Base-by-base conservation (phyloP, 306 rosid species). In the Prunus fruticosa region DNA sequence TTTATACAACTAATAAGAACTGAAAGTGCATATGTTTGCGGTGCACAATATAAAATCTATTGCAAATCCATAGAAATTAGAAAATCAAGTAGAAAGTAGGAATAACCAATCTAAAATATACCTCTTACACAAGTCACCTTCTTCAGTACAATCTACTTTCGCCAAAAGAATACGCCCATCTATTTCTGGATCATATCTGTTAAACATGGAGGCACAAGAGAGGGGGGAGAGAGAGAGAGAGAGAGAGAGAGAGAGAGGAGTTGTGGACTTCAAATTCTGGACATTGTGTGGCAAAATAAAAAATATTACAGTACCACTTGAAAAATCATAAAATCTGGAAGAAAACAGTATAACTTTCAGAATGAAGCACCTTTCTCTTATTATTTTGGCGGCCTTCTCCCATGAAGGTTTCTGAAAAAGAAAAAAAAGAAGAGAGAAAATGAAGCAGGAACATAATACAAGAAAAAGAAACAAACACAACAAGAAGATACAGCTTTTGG, bases 321-420 rank as follows among this genome's bases (percentile, higher is more conserved):
- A 57, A 76, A 38, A 76, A 27, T 56, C 71, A 79, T 74, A 70
- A 50, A 76, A 75, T 76, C 47, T 78, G 49, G 75, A 85, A 70
- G 46, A 49, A 72, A 69, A 27, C 19, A 45, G 69, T 66, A 84
- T 71, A 81, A 28, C 69, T 43, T 52, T 56, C 66, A 73, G 74
- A 73, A 68, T 68, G 74, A 61, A 69, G 73, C 79, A 95, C 99
- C 97, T 95, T 78, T 95, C 97, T 88, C 85, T 84, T 34, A 89
- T 88, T 72, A 79, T 79, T 80, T 85, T 90, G 76, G 97, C 93
- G 4, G 96, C 85, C 87, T 89, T 95, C 85, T 95, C 99, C 99
- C 99, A 95, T 67, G 99, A 88, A 71, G 97, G 97, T 92, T 90
- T 95, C 99, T 95, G 92, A 71, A 79, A 58, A 81, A 67, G 78